Evolutionary conservation across 108 stramenopile species (phyloP).

Genomic region (Skeletonema marinoi): DNA sequence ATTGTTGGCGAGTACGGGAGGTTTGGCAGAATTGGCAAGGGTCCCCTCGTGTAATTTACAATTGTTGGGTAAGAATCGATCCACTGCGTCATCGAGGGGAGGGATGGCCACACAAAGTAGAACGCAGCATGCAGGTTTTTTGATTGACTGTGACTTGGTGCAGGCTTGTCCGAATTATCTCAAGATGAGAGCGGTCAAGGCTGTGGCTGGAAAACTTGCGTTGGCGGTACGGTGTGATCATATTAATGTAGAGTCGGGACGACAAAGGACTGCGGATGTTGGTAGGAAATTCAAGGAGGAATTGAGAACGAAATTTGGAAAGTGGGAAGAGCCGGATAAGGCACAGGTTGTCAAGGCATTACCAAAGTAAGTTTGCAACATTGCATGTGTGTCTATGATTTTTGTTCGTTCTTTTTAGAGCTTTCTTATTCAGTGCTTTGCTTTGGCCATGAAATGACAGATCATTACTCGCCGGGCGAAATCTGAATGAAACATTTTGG

Average conservation of each 20-base stretch:
- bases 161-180: slow-evolving; percentile 63
- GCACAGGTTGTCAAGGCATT: slow-evolving; percentile 91
- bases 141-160: slow-evolving; percentile 87
- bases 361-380: slow-evolving; percentile 82
- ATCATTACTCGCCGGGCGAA: not conserved
- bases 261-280: slow-evolving; percentile 44
- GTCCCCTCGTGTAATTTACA: slow-evolving; percentile 90
- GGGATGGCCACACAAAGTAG: slow-evolving; percentile 34
- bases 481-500: not conserved
- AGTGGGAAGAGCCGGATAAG: slow-evolving; percentile 93
- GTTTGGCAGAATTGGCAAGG: slow-evolving; percentile 80
- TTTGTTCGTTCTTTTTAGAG: not conserved
- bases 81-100: slow-evolving; percentile 49
- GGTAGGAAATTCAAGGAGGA: slow-evolving; percentile 68
- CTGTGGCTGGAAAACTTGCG: slow-evolving; percentile 86
- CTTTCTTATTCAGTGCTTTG: slow-evolving; percentile 4
- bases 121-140: slow-evolving; percentile 78
- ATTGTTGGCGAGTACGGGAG: slow-evolving; percentile 92
- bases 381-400: not conserved
- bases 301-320: slow-evolving; percentile 80
- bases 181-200: slow-evolving; percentile 84
- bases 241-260: slow-evolving; percentile 75
- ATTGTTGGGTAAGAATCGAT: slow-evolving; percentile 66
- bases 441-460: not conserved
- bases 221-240: slow-evolving; percentile 78